Evolutionary conservation across 257 asterid species (phyloP).

Genomic region (Penstemon davidsonii): DNA sequence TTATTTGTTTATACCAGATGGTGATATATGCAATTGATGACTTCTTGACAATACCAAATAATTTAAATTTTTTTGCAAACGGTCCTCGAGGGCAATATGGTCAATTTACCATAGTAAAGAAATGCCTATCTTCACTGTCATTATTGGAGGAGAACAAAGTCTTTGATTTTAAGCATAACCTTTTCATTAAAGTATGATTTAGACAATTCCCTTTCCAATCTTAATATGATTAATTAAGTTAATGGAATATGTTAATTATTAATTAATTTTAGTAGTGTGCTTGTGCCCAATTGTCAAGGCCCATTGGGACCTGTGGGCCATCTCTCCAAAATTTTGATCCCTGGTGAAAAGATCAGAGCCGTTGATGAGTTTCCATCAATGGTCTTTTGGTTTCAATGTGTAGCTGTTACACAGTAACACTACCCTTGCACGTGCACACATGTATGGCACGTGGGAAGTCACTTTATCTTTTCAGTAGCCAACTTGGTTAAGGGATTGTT

Average conservation of each 20-base stretch:
- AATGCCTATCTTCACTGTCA: constrained; percentile 17
- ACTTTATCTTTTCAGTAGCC: neutral
- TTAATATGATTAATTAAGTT: constrained; percentile 32
- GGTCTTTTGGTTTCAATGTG: neutral
- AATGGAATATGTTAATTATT: constrained; percentile 23
- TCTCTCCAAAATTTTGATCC: neutral
- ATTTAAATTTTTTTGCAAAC: constrained; percentile 11
- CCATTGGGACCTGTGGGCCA: constrained; percentile 13
- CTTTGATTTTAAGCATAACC: constrained; percentile 50
- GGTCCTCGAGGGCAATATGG: constrained; percentile 25
- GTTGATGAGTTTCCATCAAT: neutral
- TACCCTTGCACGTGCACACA: constrained; percentile 38
- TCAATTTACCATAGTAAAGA: constrained; percentile 6
- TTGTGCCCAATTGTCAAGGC: constrained; percentile 9
- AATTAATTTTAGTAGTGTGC: constrained; percentile 13
- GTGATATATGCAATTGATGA: neutral
- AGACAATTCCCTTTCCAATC: constrained; percentile 35
- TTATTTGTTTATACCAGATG: neutral
- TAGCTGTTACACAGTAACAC: constrained; percentile 20
- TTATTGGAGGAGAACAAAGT: constrained; percentile 37
- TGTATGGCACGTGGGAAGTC: constrained; percentile 35
- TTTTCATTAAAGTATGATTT: constrained; percentile 35
- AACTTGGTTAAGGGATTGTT: constrained; percentile 20
- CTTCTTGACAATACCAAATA: constrained; percentile 11
- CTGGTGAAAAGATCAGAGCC: neutral